A percentile compares a stretch with the other conserved stretches of the same genome.
phyloP scores from a whole-genome alignment of 495 filamentous ascomycete species.

The Daldinia loculata region DNA sequence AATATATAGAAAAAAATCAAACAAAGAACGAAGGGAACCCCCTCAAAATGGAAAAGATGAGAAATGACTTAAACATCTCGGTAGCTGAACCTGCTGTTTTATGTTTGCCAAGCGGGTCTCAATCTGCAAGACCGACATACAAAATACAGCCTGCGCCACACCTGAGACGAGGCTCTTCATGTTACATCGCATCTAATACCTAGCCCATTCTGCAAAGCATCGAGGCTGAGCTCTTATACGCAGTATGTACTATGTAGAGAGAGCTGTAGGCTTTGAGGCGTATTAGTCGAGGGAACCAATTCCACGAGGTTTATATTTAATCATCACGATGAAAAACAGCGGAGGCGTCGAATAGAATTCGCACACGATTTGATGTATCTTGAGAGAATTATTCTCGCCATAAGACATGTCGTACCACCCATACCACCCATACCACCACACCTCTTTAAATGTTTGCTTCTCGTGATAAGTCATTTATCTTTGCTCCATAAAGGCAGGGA shows the following conservation, averaged over 20 bases:
- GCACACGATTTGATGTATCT: neutral
- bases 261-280: constrained; percentile 13
- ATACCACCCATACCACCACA: neutral
- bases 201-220: constrained; percentile 12
- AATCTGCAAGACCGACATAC: constrained; percentile 19
- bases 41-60: neutral
- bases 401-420: constrained; percentile 2
- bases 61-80: constrained; percentile 6
- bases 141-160: constrained; percentile 21
- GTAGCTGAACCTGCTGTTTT: constrained; percentile 29
- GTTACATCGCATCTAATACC: constrained; percentile 39
- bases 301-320: constrained; percentile 13
- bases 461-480: constrained; percentile 10
- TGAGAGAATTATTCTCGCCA: constrained; percentile 6
- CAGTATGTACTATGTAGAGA: neutral
- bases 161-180: constrained; percentile 25
- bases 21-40: neutral
- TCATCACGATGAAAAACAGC: neutral
- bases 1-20: neutral
- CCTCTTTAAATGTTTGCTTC: neutral
- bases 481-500: constrained; percentile 19
- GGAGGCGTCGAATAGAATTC: neutral
- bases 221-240: constrained; percentile 23
- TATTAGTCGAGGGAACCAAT: neutral
- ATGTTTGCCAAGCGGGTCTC: constrained; percentile 28